phyloP scores from a whole-genome alignment of 2,329 filamentous ascomycete species.

The Neophaeococcomyces aloes region DNA sequence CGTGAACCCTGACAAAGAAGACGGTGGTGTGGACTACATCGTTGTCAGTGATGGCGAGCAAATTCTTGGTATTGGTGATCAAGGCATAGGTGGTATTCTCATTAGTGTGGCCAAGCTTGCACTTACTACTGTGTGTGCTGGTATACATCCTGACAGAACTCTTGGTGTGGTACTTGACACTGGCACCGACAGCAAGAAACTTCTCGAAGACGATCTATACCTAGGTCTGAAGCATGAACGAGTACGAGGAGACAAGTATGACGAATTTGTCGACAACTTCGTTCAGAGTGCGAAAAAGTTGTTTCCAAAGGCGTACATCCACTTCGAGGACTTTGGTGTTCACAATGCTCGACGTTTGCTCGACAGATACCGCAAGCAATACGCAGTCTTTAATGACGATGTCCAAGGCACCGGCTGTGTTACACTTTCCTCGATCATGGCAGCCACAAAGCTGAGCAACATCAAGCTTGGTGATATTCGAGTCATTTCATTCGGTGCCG shows the following conservation, averaged over 20 bases:
- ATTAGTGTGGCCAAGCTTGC: conserved; percentile 77
- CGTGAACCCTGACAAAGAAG: conserved; percentile 53
- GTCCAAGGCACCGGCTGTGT: conserved; percentile 84
- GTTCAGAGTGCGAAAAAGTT: conserved; percentile 55
- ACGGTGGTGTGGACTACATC: conserved; percentile 61
- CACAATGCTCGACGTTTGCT: conserved; percentile 65
- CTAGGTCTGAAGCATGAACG: conserved; percentile 61
- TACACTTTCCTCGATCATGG: conserved; percentile 70
- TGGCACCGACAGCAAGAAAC: conserved; percentile 67
- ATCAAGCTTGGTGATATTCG: conserved; percentile 57
- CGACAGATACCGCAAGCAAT: conserved; percentile 60
- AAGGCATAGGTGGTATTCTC: conserved; percentile 73
- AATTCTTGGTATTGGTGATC: conserved; percentile 81
- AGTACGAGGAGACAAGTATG: conserved; percentile 60
- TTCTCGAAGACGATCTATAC: conserved; percentile 68
- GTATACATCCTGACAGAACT: conserved; percentile 67
- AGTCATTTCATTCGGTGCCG: conserved; percentile 68
- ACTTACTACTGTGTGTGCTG: conserved; percentile 75
- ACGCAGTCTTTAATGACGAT: conserved; percentile 85
- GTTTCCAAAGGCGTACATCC: conserved; percentile 72
- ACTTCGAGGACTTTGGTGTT: conserved; percentile 83
- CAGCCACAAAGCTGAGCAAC: conserved; percentile 59
- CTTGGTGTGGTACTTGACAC: conserved; percentile 76
- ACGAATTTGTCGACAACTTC: conserved; percentile 66
- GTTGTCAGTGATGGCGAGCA: conserved; percentile 64